A percentile compares a stretch with the other conserved stretches of the same genome.
phyloP scores from a whole-genome alignment of 2,329 filamentous ascomycete genomes.

The Trichoderma citrinoviride region DNA sequence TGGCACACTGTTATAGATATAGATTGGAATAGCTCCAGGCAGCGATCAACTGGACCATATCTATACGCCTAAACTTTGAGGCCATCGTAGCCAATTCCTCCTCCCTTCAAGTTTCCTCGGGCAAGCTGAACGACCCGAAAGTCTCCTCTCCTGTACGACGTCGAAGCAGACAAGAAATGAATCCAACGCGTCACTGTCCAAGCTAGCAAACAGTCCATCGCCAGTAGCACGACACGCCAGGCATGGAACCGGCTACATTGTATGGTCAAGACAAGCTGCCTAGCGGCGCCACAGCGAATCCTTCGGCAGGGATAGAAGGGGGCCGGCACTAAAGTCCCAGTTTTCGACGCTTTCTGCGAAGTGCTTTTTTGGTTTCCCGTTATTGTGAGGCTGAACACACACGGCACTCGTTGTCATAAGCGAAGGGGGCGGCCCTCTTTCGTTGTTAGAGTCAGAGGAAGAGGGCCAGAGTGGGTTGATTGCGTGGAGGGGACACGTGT shows the following conservation, averaged over 20 bases:
- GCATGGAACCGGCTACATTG: background rate
- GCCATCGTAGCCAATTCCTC: background rate
- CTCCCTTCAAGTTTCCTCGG: background rate
- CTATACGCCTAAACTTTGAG: background rate
- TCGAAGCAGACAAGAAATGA: background rate
- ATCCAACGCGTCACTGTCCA: background rate
- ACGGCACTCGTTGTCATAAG: no score
- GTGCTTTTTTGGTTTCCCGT: background rate
- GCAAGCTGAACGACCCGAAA: background rate
- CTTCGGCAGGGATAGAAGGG: background rate
- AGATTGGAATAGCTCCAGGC: no score
- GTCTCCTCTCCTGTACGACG: background rate
- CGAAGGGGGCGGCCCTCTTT: no score
- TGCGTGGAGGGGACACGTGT: no score
- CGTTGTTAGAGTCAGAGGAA: no score
- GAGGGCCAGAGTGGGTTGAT: no score
- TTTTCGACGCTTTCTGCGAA: background rate
- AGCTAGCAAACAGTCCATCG: background rate
- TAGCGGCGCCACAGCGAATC: background rate
- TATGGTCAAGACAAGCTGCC: background rate
- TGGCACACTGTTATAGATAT: background rate
- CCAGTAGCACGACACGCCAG: background rate
- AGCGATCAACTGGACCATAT: background rate
- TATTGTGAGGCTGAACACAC: background rate
- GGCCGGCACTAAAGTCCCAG: background rate